Evolutionary conservation across 2,329 filamentous ascomycete genomes (phyloP), one percentile per base, ranked within the genome.

Genomic region (Diaporthe destruens): DNA sequence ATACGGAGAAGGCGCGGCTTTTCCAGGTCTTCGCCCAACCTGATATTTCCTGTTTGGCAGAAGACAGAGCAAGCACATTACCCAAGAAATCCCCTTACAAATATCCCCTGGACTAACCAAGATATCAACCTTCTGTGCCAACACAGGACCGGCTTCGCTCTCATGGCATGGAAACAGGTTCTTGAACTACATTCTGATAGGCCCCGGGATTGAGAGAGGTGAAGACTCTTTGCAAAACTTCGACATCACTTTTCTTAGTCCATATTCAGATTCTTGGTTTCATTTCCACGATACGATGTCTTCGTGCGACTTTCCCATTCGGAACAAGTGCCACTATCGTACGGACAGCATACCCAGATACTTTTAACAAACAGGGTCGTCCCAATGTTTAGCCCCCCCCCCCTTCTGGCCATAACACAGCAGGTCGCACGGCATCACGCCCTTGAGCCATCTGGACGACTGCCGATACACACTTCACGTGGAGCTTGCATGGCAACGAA

Each of bases 341-440:
- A 42, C 20, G 25, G 25, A 49, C 29, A 18, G 18, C 42, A 34
- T 20, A 6, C 20, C 44, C 29, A 11, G 59, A 34, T 44, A 6
- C 8, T 23, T 23, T 49, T 65, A 47, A 51, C 23, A 14, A 6
- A 20, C 20, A 44, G 14, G 5, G 6, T 29, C 25, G 29, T 51
- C 14, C 29, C 16, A n/a, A 47, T 34, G 16, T 55, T n/a, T 51
- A 51, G 9, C n/a, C 20, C n/a, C 59, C 42, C 42, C 9, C 42
- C 14, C 44, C 20, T 8, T 47, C 44, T n/a, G 6, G 16, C 25
- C 25, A 18, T 18, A n/a, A n/a, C 32, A 66, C 32, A 25, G 6
- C 47, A 53, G 44, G 61, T 66, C 61, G 61, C 61, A 66, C 61
- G 14, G n/a, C 61, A 36, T 66, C 47, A 39, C 23, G 44, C 32